Evolutionary conservation across 148 eudicot species (phyloP).

Genomic region (Rhododendron vialii): DNA sequence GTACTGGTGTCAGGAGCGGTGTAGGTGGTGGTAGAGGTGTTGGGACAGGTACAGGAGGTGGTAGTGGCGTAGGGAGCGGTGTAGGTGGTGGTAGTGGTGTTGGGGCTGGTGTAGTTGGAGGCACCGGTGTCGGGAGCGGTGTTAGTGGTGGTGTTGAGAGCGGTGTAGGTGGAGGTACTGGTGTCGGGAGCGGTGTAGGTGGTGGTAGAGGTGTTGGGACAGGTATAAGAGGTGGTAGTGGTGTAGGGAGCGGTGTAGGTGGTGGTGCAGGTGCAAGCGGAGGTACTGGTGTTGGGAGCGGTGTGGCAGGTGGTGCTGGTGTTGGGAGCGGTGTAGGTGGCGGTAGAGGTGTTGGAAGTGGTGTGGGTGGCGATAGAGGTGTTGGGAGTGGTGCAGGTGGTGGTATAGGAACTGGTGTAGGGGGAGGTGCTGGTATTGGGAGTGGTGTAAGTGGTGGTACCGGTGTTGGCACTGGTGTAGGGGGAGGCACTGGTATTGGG

Average conservation of each 20-base stretch:
- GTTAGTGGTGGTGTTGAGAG: background rate
- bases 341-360: slow-evolving; percentile 7
- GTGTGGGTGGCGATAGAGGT: slow-evolving; percentile 2
- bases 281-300: slow-evolving; percentile 11
- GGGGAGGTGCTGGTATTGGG: background rate
- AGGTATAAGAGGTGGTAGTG: background rate
- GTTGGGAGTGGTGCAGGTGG: background rate
- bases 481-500: background rate
- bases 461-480: background rate
- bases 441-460: background rate
- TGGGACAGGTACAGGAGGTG: slow-evolving; percentile 2
- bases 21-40: slow-evolving; percentile 2
- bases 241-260: background rate
- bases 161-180: background rate
- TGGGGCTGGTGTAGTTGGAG: background rate
- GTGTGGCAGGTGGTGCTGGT: background rate
- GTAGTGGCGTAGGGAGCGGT: slow-evolving; percentile 5
- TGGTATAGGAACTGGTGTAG: background rate
- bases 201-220: slow-evolving; percentile 12
- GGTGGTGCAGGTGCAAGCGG: slow-evolving; percentile 12
- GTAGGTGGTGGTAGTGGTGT: background rate
- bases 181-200: slow-evolving; percentile 6
- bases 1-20: background rate
- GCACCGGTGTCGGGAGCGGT: background rate
- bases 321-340: background rate